phyloP scores from a whole-genome alignment of 371 early-diverging fungal species.

The Rhizoclosmatium hyalinum region DNA sequence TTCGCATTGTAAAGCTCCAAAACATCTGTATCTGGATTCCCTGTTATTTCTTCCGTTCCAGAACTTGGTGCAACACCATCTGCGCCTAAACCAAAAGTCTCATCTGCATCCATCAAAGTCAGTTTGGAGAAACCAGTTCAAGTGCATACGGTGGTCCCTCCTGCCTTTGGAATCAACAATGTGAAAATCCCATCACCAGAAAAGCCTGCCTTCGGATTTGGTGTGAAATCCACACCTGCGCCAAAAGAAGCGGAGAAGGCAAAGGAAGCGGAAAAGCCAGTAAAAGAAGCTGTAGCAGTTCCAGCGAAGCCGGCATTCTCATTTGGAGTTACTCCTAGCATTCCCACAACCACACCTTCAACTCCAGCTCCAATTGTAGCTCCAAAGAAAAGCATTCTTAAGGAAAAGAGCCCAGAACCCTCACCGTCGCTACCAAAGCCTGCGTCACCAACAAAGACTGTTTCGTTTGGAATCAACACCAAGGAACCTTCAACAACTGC shows the following conservation, averaged over 20 bases:
- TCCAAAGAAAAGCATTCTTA: no score
- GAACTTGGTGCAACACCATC: background rate
- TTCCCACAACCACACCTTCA: no score
- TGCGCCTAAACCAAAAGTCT: background rate
- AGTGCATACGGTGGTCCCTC: background rate
- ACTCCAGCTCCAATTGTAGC: no score
- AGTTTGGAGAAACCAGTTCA: background rate
- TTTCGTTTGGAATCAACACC: no score
- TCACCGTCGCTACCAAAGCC: no score
- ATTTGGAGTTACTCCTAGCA: no score
- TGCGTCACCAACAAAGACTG: no score
- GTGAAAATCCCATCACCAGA: background rate
- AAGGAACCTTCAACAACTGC: no score
- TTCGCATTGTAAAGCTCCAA: background rate
- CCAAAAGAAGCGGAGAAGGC: background rate
- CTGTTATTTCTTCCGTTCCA: background rate
- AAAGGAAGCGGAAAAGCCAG: background rate
- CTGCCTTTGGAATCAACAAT: background rate
- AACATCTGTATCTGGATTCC: background rate
- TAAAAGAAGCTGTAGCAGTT: no score
- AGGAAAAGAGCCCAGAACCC: no score
- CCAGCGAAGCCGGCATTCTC: no score
- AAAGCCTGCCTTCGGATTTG: slow-evolving; percentile 11
- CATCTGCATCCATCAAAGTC: background rate
- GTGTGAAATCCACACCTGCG: background rate